Evolutionary conservation across 1,284 basidiomycete genomes (phyloP).

Genomic region (Ganoderma sinense): DNA sequence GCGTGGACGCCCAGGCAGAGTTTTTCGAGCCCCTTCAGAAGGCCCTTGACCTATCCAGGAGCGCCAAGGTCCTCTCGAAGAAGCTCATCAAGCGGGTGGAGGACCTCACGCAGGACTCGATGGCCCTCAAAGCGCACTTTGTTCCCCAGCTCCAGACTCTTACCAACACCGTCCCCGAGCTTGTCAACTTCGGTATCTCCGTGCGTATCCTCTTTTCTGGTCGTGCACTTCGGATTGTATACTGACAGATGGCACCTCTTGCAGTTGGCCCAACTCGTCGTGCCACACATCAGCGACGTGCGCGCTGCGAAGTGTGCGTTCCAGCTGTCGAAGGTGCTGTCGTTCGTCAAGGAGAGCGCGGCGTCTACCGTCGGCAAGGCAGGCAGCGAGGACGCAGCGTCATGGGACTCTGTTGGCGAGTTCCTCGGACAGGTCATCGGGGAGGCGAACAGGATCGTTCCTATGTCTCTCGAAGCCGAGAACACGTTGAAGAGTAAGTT

Average conservation of each 20-base stretch:
- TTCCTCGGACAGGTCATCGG: slow-evolving; percentile 75
- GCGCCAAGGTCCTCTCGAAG: slow-evolving; percentile 81
- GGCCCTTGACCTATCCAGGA: slow-evolving; percentile 82
- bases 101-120: slow-evolving; percentile 75
- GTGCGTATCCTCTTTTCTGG: slow-evolving; percentile 49
- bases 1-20: slow-evolving; percentile 73
- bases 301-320: slow-evolving; percentile 81
- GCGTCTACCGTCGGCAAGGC: slow-evolving; percentile 75
- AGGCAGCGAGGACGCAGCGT: slow-evolving; percentile 65
- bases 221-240: too few relatives aligned
- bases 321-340: slow-evolving; percentile 74
- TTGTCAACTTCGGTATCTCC: slow-evolving; percentile 90
- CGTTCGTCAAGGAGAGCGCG: slow-evolving; percentile 77
- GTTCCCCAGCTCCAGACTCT: slow-evolving; percentile 77
- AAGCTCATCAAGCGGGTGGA: slow-evolving; percentile 88
- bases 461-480: slow-evolving; percentile 77
- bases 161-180: slow-evolving; percentile 77
- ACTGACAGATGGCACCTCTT: neutral
- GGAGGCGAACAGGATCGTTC: slow-evolving; percentile 75
- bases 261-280: slow-evolving; percentile 87
- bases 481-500: slow-evolving; percentile 80
- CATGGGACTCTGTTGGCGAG: slow-evolving; percentile 81
- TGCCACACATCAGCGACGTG: slow-evolving; percentile 80
- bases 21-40: slow-evolving; percentile 85
- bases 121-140: slow-evolving; percentile 76